A percentile compares a stretch with the other conserved stretches of the same genome.
phyloP scores from a whole-genome alignment of 768 basidiomycete genomes.

The Fomitopsis serialis region DNA sequence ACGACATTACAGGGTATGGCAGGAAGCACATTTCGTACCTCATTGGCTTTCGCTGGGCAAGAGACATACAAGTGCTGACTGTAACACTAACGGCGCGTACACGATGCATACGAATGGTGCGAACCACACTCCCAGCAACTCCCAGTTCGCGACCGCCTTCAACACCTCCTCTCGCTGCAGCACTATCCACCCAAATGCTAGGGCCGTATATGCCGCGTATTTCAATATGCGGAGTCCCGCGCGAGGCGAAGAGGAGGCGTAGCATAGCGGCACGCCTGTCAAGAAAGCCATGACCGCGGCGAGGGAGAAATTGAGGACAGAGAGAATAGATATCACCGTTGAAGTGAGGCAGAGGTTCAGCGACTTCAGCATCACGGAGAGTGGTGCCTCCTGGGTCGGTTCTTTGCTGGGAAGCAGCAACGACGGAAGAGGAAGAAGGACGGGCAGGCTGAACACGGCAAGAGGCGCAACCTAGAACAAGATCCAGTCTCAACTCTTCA shows the following conservation, averaged over 20 bases:
- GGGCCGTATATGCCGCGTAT: conserved; percentile 35
- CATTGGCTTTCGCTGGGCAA: conserved; percentile 24
- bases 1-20: not conserved
- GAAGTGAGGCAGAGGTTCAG: conserved; percentile 82
- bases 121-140: conserved; percentile 77
- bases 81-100: conserved; percentile 68
- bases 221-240: conserved; percentile 22
- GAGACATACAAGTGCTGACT: conserved; percentile 57
- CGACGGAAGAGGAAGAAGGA: not conserved
- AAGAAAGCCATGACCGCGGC: conserved; percentile 64
- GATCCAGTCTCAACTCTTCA: not conserved
- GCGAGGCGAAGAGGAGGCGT: conserved; percentile 31
- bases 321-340: conserved; percentile 77
- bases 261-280: conserved; percentile 59
- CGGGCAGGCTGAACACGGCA: not conserved
- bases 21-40: not conserved
- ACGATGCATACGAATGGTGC: conserved; percentile 78
- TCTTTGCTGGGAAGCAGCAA: not conserved
- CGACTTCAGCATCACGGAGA: conserved; percentile 54
- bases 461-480: not conserved
- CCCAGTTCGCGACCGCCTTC: conserved; percentile 69
- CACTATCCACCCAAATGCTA: conserved; percentile 59
- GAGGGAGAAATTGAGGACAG: conserved; percentile 91
- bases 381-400: conserved; percentile 2
- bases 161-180: conserved; percentile 38